phyloP scores from a whole-genome alignment of 305 asterid genomes.

The Fraxinus baroniana region DNA sequence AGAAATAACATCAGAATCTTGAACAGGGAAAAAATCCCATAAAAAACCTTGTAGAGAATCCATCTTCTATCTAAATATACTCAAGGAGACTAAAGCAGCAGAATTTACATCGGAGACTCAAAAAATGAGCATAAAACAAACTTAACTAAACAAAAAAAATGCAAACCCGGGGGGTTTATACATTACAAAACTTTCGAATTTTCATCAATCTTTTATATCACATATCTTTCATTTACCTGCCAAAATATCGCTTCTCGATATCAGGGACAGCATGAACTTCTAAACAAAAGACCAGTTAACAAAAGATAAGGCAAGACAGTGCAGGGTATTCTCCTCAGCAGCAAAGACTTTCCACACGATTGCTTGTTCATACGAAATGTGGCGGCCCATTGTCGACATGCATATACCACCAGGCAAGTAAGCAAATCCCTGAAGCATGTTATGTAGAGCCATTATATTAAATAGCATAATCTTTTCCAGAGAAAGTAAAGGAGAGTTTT shows the following conservation, averaged over 20 bases:
- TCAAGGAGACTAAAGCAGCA: background rate
- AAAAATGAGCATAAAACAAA: slow-evolving; percentile 19
- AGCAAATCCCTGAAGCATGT: slow-evolving; percentile 53
- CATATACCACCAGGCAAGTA: slow-evolving; percentile 83
- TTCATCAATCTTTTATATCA: background rate
- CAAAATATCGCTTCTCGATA: background rate
- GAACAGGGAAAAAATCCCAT: background rate
- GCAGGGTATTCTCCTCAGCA: slow-evolving; percentile 59
- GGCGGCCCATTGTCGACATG: slow-evolving; percentile 94
- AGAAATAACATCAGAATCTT: background rate
- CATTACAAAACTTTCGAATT: slow-evolving; percentile 36
- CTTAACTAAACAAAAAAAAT: slow-evolving; percentile 19
- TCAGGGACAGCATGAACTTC: background rate
- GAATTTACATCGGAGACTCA: slow-evolving; percentile 35
- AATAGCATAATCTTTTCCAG: background rate
- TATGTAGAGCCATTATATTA: background rate
- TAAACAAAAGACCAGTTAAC: slow-evolving; percentile 89
- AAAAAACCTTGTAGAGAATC: background rate
- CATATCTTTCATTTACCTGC: background rate
- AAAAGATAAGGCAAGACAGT: slow-evolving; percentile 82
- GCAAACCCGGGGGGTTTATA: slow-evolving; percentile 19
- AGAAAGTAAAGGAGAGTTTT: background rate
- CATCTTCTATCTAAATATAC: background rate
- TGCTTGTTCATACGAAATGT: slow-evolving; percentile 80
- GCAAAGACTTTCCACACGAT: slow-evolving; percentile 88